phyloP scores from a whole-genome alignment of 768 basidiomycete species.

The Rhodosporidiobolus sp. region DNA sequence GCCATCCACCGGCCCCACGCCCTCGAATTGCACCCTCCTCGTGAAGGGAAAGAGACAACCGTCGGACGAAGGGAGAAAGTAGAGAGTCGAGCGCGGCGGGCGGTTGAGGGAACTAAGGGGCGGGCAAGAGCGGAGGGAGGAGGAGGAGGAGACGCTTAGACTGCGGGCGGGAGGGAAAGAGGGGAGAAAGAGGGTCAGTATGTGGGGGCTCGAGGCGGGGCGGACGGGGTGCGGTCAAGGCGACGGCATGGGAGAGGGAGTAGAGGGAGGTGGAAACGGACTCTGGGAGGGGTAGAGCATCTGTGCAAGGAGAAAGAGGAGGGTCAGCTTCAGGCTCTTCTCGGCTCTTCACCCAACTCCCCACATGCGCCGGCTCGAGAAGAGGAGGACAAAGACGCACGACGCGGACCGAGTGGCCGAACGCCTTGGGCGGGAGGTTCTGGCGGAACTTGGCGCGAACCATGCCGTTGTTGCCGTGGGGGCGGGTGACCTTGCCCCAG shows the following conservation, averaged over 20 bases:
- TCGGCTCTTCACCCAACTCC: background rate
- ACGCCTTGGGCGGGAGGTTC: conserved; percentile 91
- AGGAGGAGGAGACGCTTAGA: conserved; percentile 10
- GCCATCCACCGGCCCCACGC: too few relatives aligned
- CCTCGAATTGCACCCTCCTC: too few relatives aligned
- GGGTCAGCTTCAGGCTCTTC: background rate
- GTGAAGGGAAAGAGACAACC: too few relatives aligned
- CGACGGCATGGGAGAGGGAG: background rate
- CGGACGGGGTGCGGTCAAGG: too few relatives aligned
- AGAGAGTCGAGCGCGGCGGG: too few relatives aligned
- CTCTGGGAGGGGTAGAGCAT: conserved; percentile 88
- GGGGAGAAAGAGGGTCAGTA: background rate
- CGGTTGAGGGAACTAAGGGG: background rate
- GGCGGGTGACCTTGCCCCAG: conserved; percentile 63
- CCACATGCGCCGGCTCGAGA: background rate
- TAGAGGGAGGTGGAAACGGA: conserved; percentile 50
- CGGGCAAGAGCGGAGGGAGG: too few relatives aligned
- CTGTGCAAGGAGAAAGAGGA: conserved; percentile 50
- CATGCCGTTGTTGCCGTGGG: conserved; percentile 73
- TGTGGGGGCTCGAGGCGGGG: background rate
- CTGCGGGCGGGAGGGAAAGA: background rate
- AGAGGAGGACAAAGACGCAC: conserved; percentile 55
- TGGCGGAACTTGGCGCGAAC: conserved; percentile 71
- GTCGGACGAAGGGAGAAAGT: too few relatives aligned
- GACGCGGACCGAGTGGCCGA: conserved; percentile 87